phyloP scores from a whole-genome alignment of 305 asterid genomes.

The Euphrasia arctica region DNA sequence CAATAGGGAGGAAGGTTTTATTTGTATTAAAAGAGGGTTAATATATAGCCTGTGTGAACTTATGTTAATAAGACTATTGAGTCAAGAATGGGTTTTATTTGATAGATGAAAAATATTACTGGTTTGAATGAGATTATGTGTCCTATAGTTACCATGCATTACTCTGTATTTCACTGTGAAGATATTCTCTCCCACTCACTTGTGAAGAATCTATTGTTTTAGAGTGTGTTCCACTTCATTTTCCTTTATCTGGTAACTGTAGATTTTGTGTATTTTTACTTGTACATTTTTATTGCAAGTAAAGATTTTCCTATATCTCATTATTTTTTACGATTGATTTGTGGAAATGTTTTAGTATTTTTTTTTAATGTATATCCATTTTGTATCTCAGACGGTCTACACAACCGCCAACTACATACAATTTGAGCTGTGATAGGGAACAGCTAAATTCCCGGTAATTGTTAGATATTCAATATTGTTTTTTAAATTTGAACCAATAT shows the following conservation, averaged over 20 bases:
- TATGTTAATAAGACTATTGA: slow-evolving; percentile 10
- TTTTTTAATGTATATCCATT: slow-evolving; percentile 7
- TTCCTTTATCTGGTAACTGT: background rate
- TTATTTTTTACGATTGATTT: slow-evolving; percentile 1
- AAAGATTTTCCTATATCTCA: background rate
- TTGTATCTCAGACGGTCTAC: slow-evolving; percentile 56
- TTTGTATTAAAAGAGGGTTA: slow-evolving; percentile 14
- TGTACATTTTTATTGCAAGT: background rate
- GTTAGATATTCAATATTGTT: background rate
- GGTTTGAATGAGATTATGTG: slow-evolving; percentile 20
- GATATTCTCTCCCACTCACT: background rate
- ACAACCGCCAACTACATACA: slow-evolving; percentile 57
- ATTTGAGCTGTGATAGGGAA: slow-evolving; percentile 88
- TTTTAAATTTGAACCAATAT: background rate
- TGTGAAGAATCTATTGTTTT: slow-evolving; percentile 13
- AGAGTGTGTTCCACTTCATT: background rate
- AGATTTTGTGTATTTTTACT: slow-evolving; percentile 6
- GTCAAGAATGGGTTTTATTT: slow-evolving; percentile 7
- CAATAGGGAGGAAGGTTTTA: slow-evolving; percentile 1
- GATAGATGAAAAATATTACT: slow-evolving; percentile 7
- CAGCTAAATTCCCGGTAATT: slow-evolving; percentile 80
- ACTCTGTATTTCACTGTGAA: background rate
- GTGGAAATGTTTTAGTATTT: slow-evolving; percentile 1
- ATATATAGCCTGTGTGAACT: slow-evolving; percentile 6
- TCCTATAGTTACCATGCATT: slow-evolving; percentile 12